phyloP scores from a whole-genome alignment of 139 green algal species.

The Desmodesmus armatus region DNA sequence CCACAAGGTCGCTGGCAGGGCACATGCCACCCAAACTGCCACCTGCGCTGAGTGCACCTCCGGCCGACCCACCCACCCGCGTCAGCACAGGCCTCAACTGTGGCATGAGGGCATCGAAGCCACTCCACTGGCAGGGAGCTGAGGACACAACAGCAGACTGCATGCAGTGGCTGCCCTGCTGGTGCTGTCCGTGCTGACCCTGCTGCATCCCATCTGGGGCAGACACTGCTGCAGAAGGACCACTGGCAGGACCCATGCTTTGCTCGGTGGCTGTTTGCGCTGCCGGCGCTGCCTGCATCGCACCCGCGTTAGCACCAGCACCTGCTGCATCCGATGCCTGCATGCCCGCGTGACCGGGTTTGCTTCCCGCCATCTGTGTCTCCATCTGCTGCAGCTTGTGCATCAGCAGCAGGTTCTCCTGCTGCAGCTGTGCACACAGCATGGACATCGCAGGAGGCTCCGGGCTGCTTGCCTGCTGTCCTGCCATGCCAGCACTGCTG shows the following conservation, averaged over 20 bases:
- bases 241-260: not conserved
- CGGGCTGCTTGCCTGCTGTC: not conserved
- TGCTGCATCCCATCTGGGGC: not conserved
- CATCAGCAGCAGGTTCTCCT: conserved; percentile 45
- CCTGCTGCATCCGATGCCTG: not conserved
- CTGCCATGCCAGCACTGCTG: not conserved
- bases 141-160: not conserved
- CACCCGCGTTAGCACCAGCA: no score
- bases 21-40: no score
- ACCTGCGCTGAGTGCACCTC: no score
- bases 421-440: conserved; percentile 43
- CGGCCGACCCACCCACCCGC: not conserved
- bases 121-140: not conserved
- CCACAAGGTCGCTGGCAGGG: no score
- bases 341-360: not conserved
- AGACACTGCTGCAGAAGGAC: not conserved
- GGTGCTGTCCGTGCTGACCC: not conserved
- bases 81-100: not conserved
- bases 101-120: not conserved
- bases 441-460: not conserved
- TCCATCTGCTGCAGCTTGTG: conserved; percentile 24
- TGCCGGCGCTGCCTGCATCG: not conserved
- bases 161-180: not conserved
- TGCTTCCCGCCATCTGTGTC: not conserved
- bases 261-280: not conserved